Evolutionary conservation across 2,329 filamentous ascomycete genomes (phyloP).

Genomic region (Sporothrix luriei): DNA sequence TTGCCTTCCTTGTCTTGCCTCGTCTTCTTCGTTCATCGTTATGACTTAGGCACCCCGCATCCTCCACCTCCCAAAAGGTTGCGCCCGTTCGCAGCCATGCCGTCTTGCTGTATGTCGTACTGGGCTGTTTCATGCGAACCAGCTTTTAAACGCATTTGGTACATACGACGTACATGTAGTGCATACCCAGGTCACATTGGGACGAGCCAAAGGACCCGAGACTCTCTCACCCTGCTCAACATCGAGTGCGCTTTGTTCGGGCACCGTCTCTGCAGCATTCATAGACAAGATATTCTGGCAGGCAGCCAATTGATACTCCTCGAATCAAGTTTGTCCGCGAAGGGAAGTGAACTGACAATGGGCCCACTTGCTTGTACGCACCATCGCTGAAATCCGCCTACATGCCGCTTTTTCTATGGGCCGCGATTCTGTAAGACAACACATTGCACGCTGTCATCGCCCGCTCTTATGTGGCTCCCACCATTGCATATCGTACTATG

Average conservation of each 20-base stretch:
- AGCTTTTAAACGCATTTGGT: not conserved
- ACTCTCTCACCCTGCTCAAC: not conserved
- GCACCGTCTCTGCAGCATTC: not conserved
- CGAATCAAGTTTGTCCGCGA: too few relatives aligned
- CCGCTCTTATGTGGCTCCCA: slow-evolving; percentile 2
- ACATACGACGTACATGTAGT: not conserved
- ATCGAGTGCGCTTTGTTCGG: not conserved
- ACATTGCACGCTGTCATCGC: not conserved
- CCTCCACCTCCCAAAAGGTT: not conserved
- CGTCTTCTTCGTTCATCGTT: too few relatives aligned
- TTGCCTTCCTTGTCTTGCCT: not conserved
- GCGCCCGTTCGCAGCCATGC: slow-evolving; percentile 6
- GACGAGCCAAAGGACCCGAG: not conserved
- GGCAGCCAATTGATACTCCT: too few relatives aligned
- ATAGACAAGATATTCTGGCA: not conserved
- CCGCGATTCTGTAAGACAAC: not conserved
- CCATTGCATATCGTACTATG: not conserved
- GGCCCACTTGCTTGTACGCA: not conserved
- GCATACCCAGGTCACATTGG: not conserved
- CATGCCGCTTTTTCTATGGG: not conserved
- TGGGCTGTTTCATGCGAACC: slow-evolving; percentile 13
- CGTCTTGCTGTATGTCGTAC: slow-evolving; percentile 2
- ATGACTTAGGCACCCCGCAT: not conserved
- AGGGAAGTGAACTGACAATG: too few relatives aligned
- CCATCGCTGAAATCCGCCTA: not conserved